These are phyloP conservation scores for Vigna unguiculata DNA, from an alignment of 306 rosid species.

Conservation along the genomic window DNA sequence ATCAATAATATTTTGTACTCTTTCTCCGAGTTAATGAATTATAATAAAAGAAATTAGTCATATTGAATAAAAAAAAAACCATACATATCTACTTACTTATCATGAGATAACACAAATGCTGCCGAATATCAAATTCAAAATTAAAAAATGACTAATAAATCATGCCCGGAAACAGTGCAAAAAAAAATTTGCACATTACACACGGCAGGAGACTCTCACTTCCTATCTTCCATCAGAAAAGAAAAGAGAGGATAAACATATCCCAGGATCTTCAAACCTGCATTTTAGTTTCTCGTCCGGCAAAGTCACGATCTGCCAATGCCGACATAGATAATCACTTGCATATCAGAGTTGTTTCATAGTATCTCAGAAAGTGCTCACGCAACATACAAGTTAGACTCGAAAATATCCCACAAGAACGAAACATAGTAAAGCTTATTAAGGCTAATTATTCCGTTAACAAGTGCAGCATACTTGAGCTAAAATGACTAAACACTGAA, in stretches of 20 bases:
- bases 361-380: background rate
- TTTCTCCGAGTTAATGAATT: no score
- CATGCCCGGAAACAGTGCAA: no score
- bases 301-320: background rate
- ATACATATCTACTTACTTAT: no score
- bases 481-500: background rate
- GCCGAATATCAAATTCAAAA: no score
- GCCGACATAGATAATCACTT: background rate
- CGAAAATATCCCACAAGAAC: background rate
- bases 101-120: no score
- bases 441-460: background rate
- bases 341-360: slow-evolving; percentile 7
- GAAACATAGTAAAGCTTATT: background rate
- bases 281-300: background rate
- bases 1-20: no score
- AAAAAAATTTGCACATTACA: no score
- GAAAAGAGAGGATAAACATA: background rate
- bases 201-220: no score
- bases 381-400: slow-evolving; percentile 4
- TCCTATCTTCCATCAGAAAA: no score
- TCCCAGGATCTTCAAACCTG: background rate
- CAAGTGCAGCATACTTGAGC: background rate
- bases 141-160: no score
- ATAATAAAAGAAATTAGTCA: no score
- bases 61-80: no score